Conservation (phyloP, 345 rosid species). For the Chamaenerion angustifolium region DNA sequence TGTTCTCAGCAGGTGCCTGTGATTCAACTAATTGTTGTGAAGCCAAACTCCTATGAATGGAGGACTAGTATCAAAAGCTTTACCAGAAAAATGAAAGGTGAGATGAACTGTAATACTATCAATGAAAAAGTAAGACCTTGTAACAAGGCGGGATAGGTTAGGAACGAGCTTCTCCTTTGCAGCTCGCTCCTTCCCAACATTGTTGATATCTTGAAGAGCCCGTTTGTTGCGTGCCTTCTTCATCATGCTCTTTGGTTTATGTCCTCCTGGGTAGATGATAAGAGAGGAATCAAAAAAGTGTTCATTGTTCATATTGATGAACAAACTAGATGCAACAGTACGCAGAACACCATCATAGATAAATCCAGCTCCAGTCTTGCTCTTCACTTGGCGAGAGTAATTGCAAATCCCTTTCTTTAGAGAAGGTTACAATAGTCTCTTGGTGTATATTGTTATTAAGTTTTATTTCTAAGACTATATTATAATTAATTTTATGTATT, state of each 20-base stretch:
- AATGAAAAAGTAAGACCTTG: too few relatives aligned
- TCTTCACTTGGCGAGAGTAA: too few relatives aligned
- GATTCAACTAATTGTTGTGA: slow-evolving; percentile 8
- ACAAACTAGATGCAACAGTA: not conserved
- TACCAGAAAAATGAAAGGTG: not conserved
- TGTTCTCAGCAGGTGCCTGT: slow-evolving; percentile 9
- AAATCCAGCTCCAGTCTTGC: too few relatives aligned
- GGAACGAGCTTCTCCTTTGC: slow-evolving; percentile 31
- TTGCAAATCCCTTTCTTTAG: too few relatives aligned
- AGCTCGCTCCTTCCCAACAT: slow-evolving; percentile 33
- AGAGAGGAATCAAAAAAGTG: not conserved
- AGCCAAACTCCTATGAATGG: slow-evolving; percentile 6
- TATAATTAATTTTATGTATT: too few relatives aligned
- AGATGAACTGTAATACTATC: too few relatives aligned
- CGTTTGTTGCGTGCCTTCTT: slow-evolving; percentile 41
- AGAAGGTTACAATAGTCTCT: too few relatives aligned
- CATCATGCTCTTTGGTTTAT: slow-evolving; percentile 29
- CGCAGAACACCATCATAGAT: too few relatives aligned
- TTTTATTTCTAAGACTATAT: too few relatives aligned
- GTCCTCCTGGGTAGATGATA: slow-evolving; percentile 19
- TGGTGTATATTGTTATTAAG: too few relatives aligned
- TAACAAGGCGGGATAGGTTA: slow-evolving; percentile 7
- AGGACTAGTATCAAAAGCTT: not conserved
- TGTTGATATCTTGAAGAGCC: too few relatives aligned
- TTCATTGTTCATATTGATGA: not conserved